Evolutionary conservation across 495 filamentous ascomycete species (phyloP).

Genomic region (Thermothielavioides terrestris): DNA sequence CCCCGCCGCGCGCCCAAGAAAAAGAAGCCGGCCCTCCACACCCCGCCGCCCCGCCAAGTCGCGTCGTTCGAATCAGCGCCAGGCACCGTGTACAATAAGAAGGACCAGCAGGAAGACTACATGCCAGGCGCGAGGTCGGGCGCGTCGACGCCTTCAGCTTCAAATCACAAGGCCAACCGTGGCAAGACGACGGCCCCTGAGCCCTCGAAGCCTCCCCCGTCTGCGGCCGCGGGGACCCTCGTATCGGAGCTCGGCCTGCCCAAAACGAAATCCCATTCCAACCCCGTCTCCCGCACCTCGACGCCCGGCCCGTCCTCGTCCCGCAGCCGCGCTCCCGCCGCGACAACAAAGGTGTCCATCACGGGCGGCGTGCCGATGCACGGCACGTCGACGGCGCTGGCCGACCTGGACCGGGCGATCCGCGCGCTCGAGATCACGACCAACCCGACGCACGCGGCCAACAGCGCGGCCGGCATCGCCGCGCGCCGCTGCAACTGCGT

Average conservation of each 20-base stretch:
- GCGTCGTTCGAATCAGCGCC: conserved; percentile 32
- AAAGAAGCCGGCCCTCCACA: conserved; percentile 54
- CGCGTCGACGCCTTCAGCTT: conserved; percentile 24
- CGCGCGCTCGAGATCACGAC: conserved; percentile 83
- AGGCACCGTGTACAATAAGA: conserved; percentile 36
- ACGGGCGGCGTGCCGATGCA: conserved; percentile 69
- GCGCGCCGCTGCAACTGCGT: conserved; percentile 73
- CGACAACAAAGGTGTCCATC: conserved; percentile 52
- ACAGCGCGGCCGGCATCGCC: conserved; percentile 34
- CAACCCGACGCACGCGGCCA: conserved; percentile 57
- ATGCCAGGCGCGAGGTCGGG: conserved; percentile 27
- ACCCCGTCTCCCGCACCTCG: conserved; percentile 44
- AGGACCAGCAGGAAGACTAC: conserved; percentile 34
- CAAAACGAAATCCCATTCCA: conserved; percentile 53
- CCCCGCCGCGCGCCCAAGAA: conserved; percentile 36
- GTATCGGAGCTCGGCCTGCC: conserved; percentile 63
- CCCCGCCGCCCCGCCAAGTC: conserved; percentile 59
- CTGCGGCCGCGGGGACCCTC: conserved; percentile 62
- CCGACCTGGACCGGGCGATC: conserved; percentile 85
- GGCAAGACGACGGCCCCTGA: conserved; percentile 25
- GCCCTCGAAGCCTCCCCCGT: conserved; percentile 51
- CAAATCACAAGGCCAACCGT: conserved; percentile 25
- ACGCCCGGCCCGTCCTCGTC: conserved; percentile 40
- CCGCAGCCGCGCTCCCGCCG: conserved; percentile 9
- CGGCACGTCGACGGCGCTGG: conserved; percentile 62